These are phyloP conservation scores for Kazachstania sp. DNA, from an alignment of 1,139 yeast species.

Conservation along the genomic window DNA sequence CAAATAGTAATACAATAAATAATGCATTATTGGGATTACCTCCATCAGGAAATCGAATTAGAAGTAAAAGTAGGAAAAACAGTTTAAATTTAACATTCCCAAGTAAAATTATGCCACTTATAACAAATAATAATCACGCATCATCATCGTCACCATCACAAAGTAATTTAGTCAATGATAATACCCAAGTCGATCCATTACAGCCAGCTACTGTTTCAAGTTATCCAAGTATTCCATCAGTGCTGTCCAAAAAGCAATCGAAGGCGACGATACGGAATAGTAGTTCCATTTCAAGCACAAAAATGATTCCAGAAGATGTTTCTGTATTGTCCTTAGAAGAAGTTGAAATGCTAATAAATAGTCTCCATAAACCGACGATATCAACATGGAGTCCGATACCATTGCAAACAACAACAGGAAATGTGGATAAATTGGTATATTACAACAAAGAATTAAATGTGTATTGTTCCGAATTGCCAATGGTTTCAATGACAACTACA, in stretches of 20 bases:
- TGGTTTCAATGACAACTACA: conserved; percentile 33
- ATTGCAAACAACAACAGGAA: conserved; percentile 29
- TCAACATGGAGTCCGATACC: conserved; percentile 49
- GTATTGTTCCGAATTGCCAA: conserved; percentile 49
- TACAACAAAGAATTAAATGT: conserved; percentile 52
- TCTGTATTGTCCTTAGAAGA: conserved; percentile 30
- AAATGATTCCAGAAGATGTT: not conserved
- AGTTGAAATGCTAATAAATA: conserved; percentile 32
- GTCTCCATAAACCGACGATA: conserved; percentile 20
- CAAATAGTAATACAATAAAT: not conserved
- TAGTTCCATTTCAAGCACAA: not conserved
- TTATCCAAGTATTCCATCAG: not conserved
- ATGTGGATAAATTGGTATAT: conserved; percentile 44
- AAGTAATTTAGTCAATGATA: not conserved
- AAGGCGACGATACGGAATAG: not conserved
- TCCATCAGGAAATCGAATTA: conserved; percentile 2
- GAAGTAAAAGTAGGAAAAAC: conserved; percentile 9
- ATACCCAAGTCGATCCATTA: conserved; percentile 6
- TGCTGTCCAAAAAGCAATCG: not conserved
- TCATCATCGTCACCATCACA: too few species aligned
- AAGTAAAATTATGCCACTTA: not conserved
- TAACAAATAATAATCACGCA: not conserved
- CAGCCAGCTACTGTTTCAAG: conserved; percentile 2
- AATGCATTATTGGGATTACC: not conserved
- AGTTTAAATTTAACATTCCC: conserved; percentile 2